Conservation (phyloP, 2,329 filamentous ascomycete genomes). For the Ophiostoma australiae region DNA sequence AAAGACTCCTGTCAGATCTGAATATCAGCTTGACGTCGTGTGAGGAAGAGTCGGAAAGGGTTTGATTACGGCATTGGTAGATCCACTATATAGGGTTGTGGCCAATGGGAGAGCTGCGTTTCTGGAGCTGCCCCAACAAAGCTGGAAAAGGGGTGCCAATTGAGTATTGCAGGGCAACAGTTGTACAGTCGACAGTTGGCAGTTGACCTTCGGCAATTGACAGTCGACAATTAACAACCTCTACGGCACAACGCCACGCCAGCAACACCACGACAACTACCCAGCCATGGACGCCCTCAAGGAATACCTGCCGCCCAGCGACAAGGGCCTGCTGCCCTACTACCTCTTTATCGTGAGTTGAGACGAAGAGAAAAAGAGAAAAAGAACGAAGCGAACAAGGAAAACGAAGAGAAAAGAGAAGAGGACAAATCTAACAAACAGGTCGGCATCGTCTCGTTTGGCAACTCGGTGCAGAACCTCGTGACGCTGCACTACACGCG, state of each 20-base stretch:
- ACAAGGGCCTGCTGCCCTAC: slow-evolving; percentile 53
- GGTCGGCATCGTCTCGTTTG: slow-evolving; percentile 77
- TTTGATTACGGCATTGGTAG: neutral
- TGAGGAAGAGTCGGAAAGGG: neutral
- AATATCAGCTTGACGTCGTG: neutral
- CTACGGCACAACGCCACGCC: neutral
- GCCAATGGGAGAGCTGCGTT: slow-evolving; percentile 10
- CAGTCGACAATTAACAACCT: neutral
- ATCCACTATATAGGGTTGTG: neutral
- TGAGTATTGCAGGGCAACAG: neutral
- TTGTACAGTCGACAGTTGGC: neutral
- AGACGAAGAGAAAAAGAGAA: neutral
- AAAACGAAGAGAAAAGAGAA: neutral
- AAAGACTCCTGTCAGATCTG: neutral
- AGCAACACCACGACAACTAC: neutral
- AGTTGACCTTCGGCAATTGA: neutral
- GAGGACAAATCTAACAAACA: slow-evolving; percentile 36
- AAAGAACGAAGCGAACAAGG: neutral
- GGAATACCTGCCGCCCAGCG: slow-evolving; percentile 43
- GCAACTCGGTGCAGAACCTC: slow-evolving; percentile 83
- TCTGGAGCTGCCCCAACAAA: slow-evolving; percentile 3
- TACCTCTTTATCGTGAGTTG: slow-evolving; percentile 53
- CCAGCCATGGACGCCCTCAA: slow-evolving; percentile 43
- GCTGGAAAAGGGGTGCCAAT: neutral
- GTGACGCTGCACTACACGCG: slow-evolving; percentile 72